Conservation (phyloP, 169 alveolate genomes). For the Ichthyophthirius multifiliis region DNA sequence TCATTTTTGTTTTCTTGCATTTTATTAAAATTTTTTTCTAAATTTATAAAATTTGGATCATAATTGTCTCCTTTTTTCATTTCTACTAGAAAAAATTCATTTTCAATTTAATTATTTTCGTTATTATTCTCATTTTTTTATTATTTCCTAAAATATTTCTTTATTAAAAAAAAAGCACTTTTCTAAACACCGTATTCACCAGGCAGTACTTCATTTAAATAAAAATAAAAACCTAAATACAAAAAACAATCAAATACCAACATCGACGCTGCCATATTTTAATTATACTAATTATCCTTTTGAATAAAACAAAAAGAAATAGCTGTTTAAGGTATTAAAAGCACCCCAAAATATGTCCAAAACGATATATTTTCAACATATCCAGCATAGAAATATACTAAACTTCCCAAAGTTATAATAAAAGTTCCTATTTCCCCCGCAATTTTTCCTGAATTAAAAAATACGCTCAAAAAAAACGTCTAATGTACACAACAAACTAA, state of each 20-base stretch:
- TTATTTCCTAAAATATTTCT: too few relatives aligned
- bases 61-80: too few relatives aligned
- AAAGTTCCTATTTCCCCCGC: conserved; percentile 40
- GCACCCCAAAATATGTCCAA: too few relatives aligned
- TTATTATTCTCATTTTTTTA: too few relatives aligned
- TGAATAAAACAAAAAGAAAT: neutral
- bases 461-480: conserved; percentile 13
- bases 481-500: neutral
- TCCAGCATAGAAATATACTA: neutral
- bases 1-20: too few relatives aligned
- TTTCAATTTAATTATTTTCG: too few relatives aligned
- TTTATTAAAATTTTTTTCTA: too few relatives aligned
- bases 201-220: conserved; percentile 66
- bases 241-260: neutral
- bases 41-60: too few relatives aligned
- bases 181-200: conserved; percentile 60
- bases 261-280: neutral
- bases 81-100: too few relatives aligned
- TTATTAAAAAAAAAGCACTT: conserved; percentile 42
- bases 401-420: neutral
- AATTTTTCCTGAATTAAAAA: conserved; percentile 19
- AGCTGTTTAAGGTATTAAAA: neutral
- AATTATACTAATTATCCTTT: neutral
- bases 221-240: conserved; percentile 21
- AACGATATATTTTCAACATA: neutral